phyloP scores from a whole-genome alignment of 164 flowering plant genomes.

The Vitis riparia region DNA sequence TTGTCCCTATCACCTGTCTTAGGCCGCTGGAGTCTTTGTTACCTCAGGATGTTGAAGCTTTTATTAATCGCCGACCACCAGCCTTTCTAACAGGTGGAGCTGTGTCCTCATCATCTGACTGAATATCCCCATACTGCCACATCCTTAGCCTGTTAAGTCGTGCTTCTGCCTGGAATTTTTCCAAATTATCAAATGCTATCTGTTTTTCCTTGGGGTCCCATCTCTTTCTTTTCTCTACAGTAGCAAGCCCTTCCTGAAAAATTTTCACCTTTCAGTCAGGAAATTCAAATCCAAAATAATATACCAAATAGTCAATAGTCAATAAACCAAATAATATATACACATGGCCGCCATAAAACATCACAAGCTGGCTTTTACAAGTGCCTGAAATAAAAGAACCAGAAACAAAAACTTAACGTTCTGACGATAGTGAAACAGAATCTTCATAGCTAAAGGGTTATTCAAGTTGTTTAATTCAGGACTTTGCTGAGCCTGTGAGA shows the following conservation, averaged over 20 bases:
- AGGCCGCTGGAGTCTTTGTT: background rate
- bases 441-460: too few species aligned
- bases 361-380: background rate
- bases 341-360: background rate
- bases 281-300: background rate
- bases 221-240: slow-evolving; percentile 74
- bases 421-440: too few species aligned
- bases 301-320: too few species aligned
- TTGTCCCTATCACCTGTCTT: slow-evolving; percentile 4
- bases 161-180: slow-evolving; percentile 73
- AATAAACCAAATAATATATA: background rate
- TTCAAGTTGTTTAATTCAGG: too few species aligned
- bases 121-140: slow-evolving; percentile 93
- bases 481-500: too few species aligned
- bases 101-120: slow-evolving; percentile 88
- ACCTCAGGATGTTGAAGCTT: background rate
- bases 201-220: slow-evolving; percentile 76
- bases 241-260: slow-evolving; percentile 90
- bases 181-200: slow-evolving; percentile 64
- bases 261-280: background rate
- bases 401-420: too few species aligned
- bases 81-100: slow-evolving; percentile 67
- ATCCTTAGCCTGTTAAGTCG: slow-evolving; percentile 56
- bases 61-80: slow-evolving; percentile 53
- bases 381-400: background rate